Conservation (phyloP, 495 filamentous ascomycete genomes). For the Neurospora africana region DNA sequence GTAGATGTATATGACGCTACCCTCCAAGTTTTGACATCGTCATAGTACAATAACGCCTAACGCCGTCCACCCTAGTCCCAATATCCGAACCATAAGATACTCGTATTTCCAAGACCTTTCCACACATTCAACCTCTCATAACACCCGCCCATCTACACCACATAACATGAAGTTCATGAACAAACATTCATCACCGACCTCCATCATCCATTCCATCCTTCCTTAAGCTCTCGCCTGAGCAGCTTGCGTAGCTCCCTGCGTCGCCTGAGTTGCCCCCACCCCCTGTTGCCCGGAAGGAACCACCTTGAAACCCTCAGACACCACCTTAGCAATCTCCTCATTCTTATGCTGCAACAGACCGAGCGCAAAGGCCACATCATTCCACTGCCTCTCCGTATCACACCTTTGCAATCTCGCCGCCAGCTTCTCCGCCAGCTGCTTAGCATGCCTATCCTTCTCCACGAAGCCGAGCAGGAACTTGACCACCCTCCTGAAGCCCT, state of each 20-base stretch:
- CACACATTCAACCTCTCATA: background rate
- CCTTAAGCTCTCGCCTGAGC: background rate
- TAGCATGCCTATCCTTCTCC: constrained; percentile 99
- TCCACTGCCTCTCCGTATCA: constrained; percentile 92
- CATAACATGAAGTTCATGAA: background rate
- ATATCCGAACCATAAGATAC: background rate
- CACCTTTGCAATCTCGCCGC: constrained; percentile 78
- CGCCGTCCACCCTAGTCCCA: background rate
- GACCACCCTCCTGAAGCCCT: constrained; percentile 70
- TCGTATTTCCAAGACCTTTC: background rate
- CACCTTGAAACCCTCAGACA: constrained; percentile 77
- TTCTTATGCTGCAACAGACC: constrained; percentile 91
- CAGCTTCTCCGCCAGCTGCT: constrained; percentile 87
- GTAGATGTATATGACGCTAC: background rate
- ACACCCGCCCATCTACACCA: background rate
- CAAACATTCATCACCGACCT: background rate
- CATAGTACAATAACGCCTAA: background rate
- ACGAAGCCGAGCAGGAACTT: constrained; percentile 92
- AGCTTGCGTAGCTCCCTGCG: background rate
- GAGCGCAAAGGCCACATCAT: constrained; percentile 86
- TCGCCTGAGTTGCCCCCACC: background rate
- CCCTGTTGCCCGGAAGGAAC: constrained; percentile 41
- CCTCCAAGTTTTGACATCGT: background rate
- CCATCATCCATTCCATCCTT: background rate
- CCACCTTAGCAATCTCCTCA: constrained; percentile 82